Base-by-base conservation (phyloP, 2,329 filamentous ascomycete genomes). In the Neopestalotiopsis clavispora region DNA sequence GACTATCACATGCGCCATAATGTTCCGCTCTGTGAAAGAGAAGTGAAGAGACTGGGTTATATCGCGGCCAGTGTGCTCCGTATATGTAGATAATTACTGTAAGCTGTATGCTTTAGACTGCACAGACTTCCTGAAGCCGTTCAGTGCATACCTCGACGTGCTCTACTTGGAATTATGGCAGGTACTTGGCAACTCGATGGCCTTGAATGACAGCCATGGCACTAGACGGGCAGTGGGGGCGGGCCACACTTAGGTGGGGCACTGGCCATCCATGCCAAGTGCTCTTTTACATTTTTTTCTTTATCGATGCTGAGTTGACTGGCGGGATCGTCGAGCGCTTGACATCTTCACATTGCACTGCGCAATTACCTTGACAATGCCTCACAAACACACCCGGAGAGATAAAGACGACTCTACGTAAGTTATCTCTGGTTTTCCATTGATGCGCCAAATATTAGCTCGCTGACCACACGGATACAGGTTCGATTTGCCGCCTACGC, bases 331-430 rank as follows among this genome's bases (percentile, higher is more conserved):
- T 20, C 5, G 20, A 52, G 20, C 45, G 10, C 45, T 52, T 23
- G 45, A 52, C 45, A 52, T n/a, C 20, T 52, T 52, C 45, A 52
- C 45, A 52, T 12, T 9, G 45, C 45, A 14, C n/a, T 12, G 45
- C 45, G 6, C 20, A 57, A 20, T 28, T 9, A 57, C 9, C 45
- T 32, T 64, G 71, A 81, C 69, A 42, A 97, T 97, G 94, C 94
- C 94, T 79, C 93, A 95, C 83, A 97, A 97, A 82, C 94, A 97
- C 79, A 95, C 92, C 71, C 87, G 92, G 72, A 88, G 88, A 68
- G 85, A 83, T 12, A 84, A 84, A 65, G 87, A 90, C 69, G 82
- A 84, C 63, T 83, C 83, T 17, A 83, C 84, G 90, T 91, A 78
- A 72, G 84, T 23, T 45, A 65, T 57, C 20, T 56, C 20, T 56